Percentiles rank a stretch among this genome's conserved stretches.
phyloP scores from a whole-genome alignment of 768 basidiomycete species.

The Naganishia vaughanmartiniae region DNA sequence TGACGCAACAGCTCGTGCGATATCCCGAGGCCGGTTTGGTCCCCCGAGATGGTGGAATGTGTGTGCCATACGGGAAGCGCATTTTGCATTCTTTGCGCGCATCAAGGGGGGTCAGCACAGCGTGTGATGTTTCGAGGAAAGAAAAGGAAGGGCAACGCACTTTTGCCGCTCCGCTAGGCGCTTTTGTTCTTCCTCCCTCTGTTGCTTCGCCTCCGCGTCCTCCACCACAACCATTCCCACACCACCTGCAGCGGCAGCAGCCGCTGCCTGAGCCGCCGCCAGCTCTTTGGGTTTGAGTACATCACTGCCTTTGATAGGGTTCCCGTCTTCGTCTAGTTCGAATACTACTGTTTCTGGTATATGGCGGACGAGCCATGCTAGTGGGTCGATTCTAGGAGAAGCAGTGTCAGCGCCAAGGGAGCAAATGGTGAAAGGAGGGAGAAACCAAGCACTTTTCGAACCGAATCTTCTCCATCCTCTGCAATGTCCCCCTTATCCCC shows the following conservation, averaged over 20 bases:
- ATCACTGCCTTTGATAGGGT: slow-evolving; percentile 22
- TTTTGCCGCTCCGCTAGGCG: slow-evolving; percentile 13
- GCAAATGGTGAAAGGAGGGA: too few relatives aligned
- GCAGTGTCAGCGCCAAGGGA: neutral
- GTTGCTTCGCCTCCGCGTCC: neutral
- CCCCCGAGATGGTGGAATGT: slow-evolving; percentile 90
- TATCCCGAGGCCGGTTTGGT: slow-evolving; percentile 79
- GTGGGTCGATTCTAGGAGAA: slow-evolving; percentile 25
- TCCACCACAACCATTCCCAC: slow-evolving; percentile 12
- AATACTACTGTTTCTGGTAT: slow-evolving; percentile 32
- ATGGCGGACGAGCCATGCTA: slow-evolving; percentile 32
- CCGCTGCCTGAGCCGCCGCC: neutral
- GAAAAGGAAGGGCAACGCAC: neutral
- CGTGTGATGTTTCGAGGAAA: neutral
- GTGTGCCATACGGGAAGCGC: slow-evolving; percentile 90
- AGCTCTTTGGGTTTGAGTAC: slow-evolving; percentile 2
- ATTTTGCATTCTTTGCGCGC: slow-evolving; percentile 66
- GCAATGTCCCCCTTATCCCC: slow-evolving; percentile 78
- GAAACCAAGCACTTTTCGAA: slow-evolving; percentile 65
- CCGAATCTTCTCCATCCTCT: slow-evolving; percentile 82
- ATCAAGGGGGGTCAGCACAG: neutral
- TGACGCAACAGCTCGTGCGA: slow-evolving; percentile 32
- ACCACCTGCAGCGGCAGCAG: neutral
- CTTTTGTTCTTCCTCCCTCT: slow-evolving; percentile 23
- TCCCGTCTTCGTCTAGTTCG: slow-evolving; percentile 31